Conservation (phyloP, 331 rosid species). For the Malus hybrid region DNA sequence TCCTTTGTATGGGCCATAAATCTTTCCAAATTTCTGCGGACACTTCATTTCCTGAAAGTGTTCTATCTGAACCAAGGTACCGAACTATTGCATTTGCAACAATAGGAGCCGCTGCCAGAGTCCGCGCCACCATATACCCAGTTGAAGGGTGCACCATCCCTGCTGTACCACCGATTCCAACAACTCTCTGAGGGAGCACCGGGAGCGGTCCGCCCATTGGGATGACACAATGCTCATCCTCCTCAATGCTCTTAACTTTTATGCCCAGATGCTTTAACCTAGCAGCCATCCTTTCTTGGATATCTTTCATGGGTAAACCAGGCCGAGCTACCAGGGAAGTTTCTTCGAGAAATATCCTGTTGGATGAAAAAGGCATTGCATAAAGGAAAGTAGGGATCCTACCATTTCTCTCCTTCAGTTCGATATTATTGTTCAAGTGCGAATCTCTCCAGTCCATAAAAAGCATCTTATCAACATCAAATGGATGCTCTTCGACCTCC, state of each 20-base stretch:
- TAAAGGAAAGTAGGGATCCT: slow-evolving; percentile 82
- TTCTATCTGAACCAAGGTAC: slow-evolving; percentile 53
- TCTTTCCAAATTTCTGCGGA: slow-evolving; percentile 82
- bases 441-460: slow-evolving; percentile 99
- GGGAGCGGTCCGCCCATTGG: slow-evolving; percentile 99
- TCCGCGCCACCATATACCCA: slow-evolving; percentile 96
- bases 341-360: slow-evolving; percentile 86
- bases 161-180: slow-evolving; percentile 96
- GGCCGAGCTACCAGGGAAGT: slow-evolving; percentile 96
- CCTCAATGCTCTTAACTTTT: slow-evolving; percentile 87
- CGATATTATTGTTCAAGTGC: slow-evolving; percentile 42
- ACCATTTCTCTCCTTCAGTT: slow-evolving; percentile 67
- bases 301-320: slow-evolving; percentile 73
- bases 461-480: slow-evolving; percentile 87
- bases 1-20: slow-evolving; percentile 87
- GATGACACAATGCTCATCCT: slow-evolving; percentile 92
- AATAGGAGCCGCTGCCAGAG: slow-evolving; percentile 91
- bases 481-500: slow-evolving; percentile 90
- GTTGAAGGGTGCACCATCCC: slow-evolving; percentile 99
- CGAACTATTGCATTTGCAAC: slow-evolving; percentile 77
- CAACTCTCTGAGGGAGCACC: slow-evolving; percentile 87
- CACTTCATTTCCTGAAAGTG: slow-evolving; percentile 42
- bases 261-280: slow-evolving; percentile 83
- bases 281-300: slow-evolving; percentile 91
- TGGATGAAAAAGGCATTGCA: slow-evolving; percentile 94